Base-by-base conservation (phyloP, 495 filamentous ascomycete genomes). In the Immersiella caudata region DNA sequence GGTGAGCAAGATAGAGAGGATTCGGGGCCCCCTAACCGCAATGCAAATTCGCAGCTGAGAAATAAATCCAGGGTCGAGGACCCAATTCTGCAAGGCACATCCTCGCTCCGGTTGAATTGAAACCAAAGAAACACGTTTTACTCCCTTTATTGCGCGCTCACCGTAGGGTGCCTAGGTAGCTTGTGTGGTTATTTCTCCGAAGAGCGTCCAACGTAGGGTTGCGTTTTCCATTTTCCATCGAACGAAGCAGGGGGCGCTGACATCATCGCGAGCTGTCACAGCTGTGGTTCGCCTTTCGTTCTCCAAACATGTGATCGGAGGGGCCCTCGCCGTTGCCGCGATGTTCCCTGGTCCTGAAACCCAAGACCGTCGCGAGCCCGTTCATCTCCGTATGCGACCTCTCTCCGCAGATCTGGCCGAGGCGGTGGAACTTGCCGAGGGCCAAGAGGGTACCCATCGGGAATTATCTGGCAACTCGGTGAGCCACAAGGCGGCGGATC, bases 301-400 rank as follows among this genome's bases (percentile, higher is more conserved):
- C 56, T 59, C 8, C 56, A 46, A 46, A 46, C 56, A 59, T 59
- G 56, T 59, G 56, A 59, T 59, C 56, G 56, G 26, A 33, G 56
- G 24, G 22, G 11, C 40, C 40, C 40, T 46, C 40, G 40, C 40
- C 40, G 40, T 46, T 46, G 40, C 40, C 16, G 5, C 40, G 14
- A 46, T 6, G 11, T 14, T 12, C 40, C 40, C 40, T 46, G 40
- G 40, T 46, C 40, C 40, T 46, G 40, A 46, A 46, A 46, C 40
- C 40, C 40, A 46, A 46, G 40, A 46, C 40, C 5, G 40, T 14
- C 40, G 40, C 40, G 40, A 46, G 16, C 40, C 40, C 40, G 40
- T 12, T 46, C 40, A 46, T 46, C 40, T 46, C 40, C 40, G 40
- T 46, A 46, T 46, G 40, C 40, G 40, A 46, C 11, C 40, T 46